These are phyloP conservation scores for Colletotrichum melonis DNA, from an alignment of 2,329 filamentous ascomycete species.

Conservation along the genomic window DNA sequence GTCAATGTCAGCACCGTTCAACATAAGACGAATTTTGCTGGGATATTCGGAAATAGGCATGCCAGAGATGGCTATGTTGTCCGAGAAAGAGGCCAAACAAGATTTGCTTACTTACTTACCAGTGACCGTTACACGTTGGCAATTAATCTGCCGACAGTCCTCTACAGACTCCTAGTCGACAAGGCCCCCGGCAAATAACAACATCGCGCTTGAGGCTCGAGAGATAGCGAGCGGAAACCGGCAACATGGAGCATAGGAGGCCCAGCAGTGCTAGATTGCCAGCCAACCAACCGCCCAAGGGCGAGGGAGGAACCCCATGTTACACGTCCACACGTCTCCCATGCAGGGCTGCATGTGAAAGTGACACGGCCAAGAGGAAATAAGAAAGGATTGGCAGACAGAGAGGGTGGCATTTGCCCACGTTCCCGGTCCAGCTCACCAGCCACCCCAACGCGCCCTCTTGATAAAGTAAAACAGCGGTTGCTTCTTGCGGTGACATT, in stretches of 20 bases:
- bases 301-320: slow-evolving; percentile 8
- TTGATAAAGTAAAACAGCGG: neutral
- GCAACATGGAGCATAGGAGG: neutral
- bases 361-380: slow-evolving; percentile 4
- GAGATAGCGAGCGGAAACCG: slow-evolving; percentile 8
- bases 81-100: neutral
- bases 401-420: neutral
- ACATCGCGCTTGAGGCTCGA: neutral
- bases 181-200: neutral
- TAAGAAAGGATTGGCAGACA: slow-evolving; percentile 15
- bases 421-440: neutral
- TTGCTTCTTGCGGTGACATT: neutral
- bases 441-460: neutral
- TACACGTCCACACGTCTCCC: neutral
- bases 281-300: slow-evolving; percentile 2
- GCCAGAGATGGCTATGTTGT: neutral
- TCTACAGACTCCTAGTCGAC: neutral
- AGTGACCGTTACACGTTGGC: neutral
- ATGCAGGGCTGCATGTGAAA: slow-evolving; percentile 22
- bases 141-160: neutral
- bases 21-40: neutral
- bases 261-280: no score
- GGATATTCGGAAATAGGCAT: neutral
- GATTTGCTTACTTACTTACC: neutral
- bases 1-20: neutral